Conservation (phyloP, 2,329 filamentous ascomycete species). For the Colletotrichum higginsianum region DNA sequence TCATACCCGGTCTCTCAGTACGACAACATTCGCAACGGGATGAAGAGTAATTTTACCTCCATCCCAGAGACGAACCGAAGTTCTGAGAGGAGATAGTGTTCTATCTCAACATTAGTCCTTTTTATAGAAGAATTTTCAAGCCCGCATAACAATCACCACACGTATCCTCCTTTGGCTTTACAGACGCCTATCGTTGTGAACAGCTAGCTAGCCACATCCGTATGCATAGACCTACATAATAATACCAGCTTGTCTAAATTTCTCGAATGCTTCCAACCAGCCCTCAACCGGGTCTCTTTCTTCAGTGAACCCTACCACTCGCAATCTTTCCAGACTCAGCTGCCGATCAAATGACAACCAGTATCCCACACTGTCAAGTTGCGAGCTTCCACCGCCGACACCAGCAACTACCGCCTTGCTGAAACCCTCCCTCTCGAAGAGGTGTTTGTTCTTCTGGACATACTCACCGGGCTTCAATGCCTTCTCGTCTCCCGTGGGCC, state of each 20-base stretch:
- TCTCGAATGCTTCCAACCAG: constrained; percentile 60
- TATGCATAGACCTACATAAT: constrained; percentile 47
- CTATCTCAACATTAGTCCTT: no score
- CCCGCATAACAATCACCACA: no score
- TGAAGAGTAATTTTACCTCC: not conserved
- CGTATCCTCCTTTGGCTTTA: no score
- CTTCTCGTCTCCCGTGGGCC: constrained; percentile 35
- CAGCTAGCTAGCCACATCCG: not conserved
- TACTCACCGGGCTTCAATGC: constrained; percentile 49
- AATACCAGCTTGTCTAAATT: constrained; percentile 58
- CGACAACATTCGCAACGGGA: constrained; percentile 27
- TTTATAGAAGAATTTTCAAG: no score
- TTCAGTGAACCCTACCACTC: constrained; percentile 56
- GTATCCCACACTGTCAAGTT: constrained; percentile 61
- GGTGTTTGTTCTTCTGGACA: constrained; percentile 47
- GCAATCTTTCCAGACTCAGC: constrained; percentile 58
- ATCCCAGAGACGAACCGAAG: not conserved
- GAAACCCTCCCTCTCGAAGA: constrained; percentile 49
- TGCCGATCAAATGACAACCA: constrained; percentile 65
- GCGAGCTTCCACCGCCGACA: constrained; percentile 54
- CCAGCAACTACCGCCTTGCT: constrained; percentile 49
- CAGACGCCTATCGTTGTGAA: no score
- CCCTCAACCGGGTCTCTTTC: constrained; percentile 55
- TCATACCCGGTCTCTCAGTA: constrained; percentile 32
- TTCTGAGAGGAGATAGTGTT: no score